These are phyloP conservation scores for Gnomoniopsis sp. DNA, from an alignment of 2,329 filamentous ascomycete species.

Conservation along the genomic window DNA sequence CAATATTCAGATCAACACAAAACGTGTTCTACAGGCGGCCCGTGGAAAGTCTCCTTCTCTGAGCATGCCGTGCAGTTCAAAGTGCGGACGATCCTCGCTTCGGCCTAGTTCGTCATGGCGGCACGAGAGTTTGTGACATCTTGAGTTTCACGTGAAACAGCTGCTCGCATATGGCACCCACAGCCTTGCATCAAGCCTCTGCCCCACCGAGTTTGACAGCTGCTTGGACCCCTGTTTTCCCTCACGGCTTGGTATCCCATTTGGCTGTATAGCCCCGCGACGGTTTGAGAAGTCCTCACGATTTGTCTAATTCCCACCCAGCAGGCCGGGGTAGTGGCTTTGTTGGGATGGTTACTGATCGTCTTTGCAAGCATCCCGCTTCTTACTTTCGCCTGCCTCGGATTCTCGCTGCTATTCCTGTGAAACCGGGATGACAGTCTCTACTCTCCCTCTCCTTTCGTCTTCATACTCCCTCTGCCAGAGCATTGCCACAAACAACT, in stretches of 20 bases:
- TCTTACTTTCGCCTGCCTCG: slow-evolving; percentile 12
- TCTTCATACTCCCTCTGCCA: neutral
- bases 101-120: neutral
- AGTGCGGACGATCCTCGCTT: neutral
- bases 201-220: slow-evolving; percentile 1
- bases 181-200: slow-evolving; percentile 2
- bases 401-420: neutral
- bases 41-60: neutral
- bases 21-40: neutral
- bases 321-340: neutral
- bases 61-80: neutral
- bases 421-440: neutral
- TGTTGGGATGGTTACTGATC: no score
- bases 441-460: neutral
- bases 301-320: neutral
- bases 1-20: neutral
- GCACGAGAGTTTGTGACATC: slow-evolving; percentile 35
- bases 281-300: slow-evolving; percentile 1
- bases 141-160: slow-evolving; percentile 46
- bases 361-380: neutral
- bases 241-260: neutral
- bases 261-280: neutral
- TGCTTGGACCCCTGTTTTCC: neutral
- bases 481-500: neutral
- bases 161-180: slow-evolving; percentile 19